Base-by-base conservation (phyloP, 805 yeast species). In the Scheffersomyces ergatensis region DNA sequence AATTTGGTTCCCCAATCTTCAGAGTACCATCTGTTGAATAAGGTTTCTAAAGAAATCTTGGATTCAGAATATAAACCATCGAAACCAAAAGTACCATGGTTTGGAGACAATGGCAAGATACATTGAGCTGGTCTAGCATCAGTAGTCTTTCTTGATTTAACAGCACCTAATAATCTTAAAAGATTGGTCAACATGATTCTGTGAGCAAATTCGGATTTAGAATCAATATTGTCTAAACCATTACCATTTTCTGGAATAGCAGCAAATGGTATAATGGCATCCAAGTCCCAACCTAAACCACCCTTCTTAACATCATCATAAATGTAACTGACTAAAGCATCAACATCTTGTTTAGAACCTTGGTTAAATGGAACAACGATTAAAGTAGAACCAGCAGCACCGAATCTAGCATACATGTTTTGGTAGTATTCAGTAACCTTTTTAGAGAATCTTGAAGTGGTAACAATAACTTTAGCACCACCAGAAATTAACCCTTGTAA, bases 231-330 rank as follows among this genome's bases (percentile, higher is more conserved):
- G 59, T 89, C 96, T 60, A 93, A 70, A 67, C 95, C 97, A 58
- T 89, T 87, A 62, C 99, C 99, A 63, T 89, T 89, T 75, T 93
- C 99, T 53, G 99, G 98, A 57, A 93, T 92, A 46, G 99, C 99
- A 52, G 98, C 99, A 61, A 93, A 93, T 58, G 99, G 99, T 64
- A 93, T 81, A 50, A 93, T 80, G 51, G 81, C 95, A 72, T 93
- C 99, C 62, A 93, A 78, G 65, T 93, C 99, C 98, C 98, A 92
- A 43, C 95, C 96, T 54, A 92, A 80, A 70, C 97, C 97, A 54
- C 90, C 93, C 62, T 84, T 78, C 77, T 85, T 82, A 42, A 75
- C 80, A 50, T 79, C 88, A 56, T 82, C 84, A 65, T 92, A 93
- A 62, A 93, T 89, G 76, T 80, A 93, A 43, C 82, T 77, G 44